These are phyloP conservation scores for Zostera marina DNA, from an alignment of 116 monocot species.

Conservation along the genomic window DNA sequence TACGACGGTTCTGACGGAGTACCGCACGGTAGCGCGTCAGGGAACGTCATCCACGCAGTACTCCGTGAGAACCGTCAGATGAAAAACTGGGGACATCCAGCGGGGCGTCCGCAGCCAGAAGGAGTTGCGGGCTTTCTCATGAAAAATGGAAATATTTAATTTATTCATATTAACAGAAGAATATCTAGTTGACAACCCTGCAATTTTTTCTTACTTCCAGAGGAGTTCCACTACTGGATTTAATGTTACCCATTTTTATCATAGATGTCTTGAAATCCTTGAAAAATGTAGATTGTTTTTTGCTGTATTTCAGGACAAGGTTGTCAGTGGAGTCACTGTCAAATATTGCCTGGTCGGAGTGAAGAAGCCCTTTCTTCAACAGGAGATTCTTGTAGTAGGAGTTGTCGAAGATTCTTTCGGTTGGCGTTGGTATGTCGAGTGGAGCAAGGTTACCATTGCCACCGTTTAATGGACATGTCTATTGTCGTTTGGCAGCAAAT, in stretches of 20 bases:
- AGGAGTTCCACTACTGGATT: conserved; percentile 39
- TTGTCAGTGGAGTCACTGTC: conserved; percentile 22
- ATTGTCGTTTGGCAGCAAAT: conserved; percentile 16
- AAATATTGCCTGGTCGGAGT: conserved; percentile 55
- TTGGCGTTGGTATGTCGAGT: conserved; percentile 28
- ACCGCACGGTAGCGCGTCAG: no score
- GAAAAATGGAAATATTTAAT: no score
- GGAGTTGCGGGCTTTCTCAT: no score
- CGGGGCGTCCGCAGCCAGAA: no score
- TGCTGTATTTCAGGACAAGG: conserved; percentile 36
- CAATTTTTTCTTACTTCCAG: conserved; percentile 58
- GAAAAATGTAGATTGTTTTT: conserved; percentile 11
- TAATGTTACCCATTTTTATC: conserved; percentile 47
- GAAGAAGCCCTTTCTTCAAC: conserved; percentile 30
- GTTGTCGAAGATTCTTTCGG: conserved; percentile 33
- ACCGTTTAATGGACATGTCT: conserved; percentile 18
- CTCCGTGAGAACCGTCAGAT: no score
- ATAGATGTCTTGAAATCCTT: conserved; percentile 40
- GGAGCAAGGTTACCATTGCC: conserved; percentile 47
- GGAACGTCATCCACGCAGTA: no score
- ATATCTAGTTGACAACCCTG: conserved; percentile 36
- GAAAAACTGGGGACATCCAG: no score
- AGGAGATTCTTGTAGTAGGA: conserved; percentile 48
- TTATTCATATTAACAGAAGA: no score
- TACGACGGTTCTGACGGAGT: no score